Conservation (phyloP, 805 yeast species). For the Kuraishia molischiana region DNA sequence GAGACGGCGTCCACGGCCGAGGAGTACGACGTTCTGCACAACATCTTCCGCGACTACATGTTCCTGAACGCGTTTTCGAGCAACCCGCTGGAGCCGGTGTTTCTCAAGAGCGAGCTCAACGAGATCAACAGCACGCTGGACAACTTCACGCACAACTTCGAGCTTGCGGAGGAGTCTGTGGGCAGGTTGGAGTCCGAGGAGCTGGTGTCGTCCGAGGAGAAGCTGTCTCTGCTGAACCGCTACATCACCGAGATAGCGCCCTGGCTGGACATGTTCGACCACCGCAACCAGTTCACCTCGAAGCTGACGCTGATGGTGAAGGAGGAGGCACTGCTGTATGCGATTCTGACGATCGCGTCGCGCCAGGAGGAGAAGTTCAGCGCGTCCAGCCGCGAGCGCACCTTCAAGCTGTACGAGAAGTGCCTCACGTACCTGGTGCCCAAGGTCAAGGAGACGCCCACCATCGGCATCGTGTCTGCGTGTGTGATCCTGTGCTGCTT, state of each 20-base stretch:
- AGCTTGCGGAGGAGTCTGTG: not conserved
- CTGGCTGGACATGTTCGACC: conserved; percentile 24
- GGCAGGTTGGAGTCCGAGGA: conserved; percentile 3
- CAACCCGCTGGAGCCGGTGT: conserved; percentile 4
- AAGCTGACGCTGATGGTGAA: conserved; percentile 27
- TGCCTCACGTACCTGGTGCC: conserved; percentile 22
- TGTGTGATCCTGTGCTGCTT: conserved; percentile 32
- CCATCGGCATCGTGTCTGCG: conserved; percentile 17
- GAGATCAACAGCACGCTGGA: not conserved
- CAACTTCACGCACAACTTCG: not conserved
- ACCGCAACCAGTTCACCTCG: conserved; percentile 23
- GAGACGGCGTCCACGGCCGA: conserved; percentile 1
- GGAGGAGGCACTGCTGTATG: conserved; percentile 16
- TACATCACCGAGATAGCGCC: conserved; percentile 28
- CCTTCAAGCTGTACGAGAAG: conserved; percentile 18
- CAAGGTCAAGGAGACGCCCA: conserved; percentile 19
- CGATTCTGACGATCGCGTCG: conserved; percentile 18
- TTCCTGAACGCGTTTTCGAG: conserved; percentile 22
- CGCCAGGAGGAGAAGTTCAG: conserved; percentile 14
- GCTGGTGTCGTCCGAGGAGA: conserved; percentile 20
- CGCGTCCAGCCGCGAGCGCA: conserved; percentile 10
- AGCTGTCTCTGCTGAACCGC: conserved; percentile 19
- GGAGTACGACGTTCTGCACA: conserved; percentile 20
- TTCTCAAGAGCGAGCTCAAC: not conserved
- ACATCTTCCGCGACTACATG: conserved; percentile 29